Base-by-base conservation (phyloP, 257 asterid species). In the Nicotiana sylvestris region DNA sequence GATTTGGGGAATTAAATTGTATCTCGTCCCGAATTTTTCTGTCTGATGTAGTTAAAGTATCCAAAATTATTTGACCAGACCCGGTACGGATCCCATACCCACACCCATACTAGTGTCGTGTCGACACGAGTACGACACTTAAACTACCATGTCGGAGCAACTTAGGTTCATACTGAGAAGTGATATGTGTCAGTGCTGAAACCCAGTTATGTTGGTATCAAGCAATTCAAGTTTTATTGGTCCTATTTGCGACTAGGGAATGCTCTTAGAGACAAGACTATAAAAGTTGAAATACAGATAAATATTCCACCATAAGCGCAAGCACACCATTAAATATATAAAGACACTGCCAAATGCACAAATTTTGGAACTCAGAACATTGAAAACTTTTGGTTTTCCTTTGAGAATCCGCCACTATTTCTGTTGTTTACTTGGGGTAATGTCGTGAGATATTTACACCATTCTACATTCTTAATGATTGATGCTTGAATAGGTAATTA, bases 401-500 rank as follows among this genome's bases (percentile, higher is more conserved):
- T 9, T 43, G 60, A 72, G 16, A 43, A 43, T 12, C 27, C 39
- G 8, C 29, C 4, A 6, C 61, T 46, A 72, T 46, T 46, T n/a
- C 80, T 76, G 64, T 74, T 27, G 80, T 74, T 72, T 72, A 74
- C 25, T 74, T 74, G 35, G 35, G 1, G 56, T 74, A 15, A 74
- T 25, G 12, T n/a, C 80, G 0, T 39, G 43, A 27, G 60, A 21
- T 46, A 46, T 76, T 25, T 76, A 51, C 29, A 27, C 80, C 43
- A 25, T 30, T 65, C 33, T 65, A 27, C 55, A 49, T 66, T 77
- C 64, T 65, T 67, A 76, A 85, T 25, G 33, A 49, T 82, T 53
- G 78, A 76, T 87, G 57, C 82, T 82, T 89, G 83, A 78, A 58
- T 69, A 96, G 99, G 98, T 96, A 88, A 89, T 96, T 64, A 91